Evolutionary conservation across 768 basidiomycete genomes (phyloP).

Genomic region (Rhodotorula paludigena): DNA sequence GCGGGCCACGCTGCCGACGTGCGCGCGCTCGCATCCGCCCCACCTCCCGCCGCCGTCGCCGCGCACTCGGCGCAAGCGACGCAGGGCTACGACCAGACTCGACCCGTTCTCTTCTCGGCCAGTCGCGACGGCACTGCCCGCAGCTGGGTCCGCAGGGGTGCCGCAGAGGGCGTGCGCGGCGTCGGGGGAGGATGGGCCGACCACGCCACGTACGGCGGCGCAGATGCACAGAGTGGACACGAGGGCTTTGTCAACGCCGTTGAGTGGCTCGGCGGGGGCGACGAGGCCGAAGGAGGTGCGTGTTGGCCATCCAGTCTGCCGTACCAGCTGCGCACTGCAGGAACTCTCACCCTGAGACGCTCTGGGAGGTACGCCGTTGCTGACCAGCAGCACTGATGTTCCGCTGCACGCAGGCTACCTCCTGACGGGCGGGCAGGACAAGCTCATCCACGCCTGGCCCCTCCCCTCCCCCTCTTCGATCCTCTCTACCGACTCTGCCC

Average conservation of each 20-base stretch:
- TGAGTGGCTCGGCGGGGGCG: conserved; percentile 14
- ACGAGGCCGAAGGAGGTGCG: conserved; percentile 14
- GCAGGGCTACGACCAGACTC: background rate
- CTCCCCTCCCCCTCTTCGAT: conserved; percentile 43
- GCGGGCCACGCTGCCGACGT: conserved; percentile 34
- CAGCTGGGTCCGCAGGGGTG: background rate
- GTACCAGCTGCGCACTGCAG: fast-evolving
- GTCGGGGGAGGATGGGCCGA: conserved; percentile 27
- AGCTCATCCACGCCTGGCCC: conserved; percentile 69
- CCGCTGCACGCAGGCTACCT: conserved; percentile 59
- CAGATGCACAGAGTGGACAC: background rate
- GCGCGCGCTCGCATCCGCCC: conserved; percentile 15
- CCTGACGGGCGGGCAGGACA: conserved; percentile 83
- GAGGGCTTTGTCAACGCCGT: conserved; percentile 38
- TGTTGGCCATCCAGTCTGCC: background rate
- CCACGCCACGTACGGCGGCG: conserved; percentile 1
- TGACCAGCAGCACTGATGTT: too few species aligned
- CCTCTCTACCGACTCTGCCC: conserved; percentile 52
- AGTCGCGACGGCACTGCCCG: background rate
- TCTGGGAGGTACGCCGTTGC: too few species aligned
- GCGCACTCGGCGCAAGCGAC: background rate
- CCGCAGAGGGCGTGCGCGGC: background rate
- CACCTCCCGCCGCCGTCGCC: background rate
- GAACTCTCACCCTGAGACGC: too few species aligned
- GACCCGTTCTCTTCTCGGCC: conserved; percentile 21